Evolutionary conservation across 1,284 basidiomycete genomes (phyloP), one percentile per base, ranked within the genome.

Genomic region (Ustilago trichophora): DNA sequence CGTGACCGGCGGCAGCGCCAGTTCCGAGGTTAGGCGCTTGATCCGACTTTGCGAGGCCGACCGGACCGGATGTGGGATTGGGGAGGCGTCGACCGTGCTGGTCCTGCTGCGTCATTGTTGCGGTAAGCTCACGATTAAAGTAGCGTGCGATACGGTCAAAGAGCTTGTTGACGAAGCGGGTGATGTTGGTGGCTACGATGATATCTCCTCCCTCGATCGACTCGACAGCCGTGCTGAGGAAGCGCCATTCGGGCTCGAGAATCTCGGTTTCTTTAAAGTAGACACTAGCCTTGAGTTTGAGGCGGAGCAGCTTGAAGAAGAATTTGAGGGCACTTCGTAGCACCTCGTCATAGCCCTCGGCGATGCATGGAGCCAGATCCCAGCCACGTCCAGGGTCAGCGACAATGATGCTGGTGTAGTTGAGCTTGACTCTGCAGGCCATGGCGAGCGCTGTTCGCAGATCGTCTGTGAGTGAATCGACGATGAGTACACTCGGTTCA

Each of bases 191-290:
- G 26, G 94, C 95, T 6, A 99, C 93, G 13, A 97, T 85, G 53
- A 91, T 84, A 34, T 96, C 93, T 22, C 93, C 96, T 11, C 92
- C 92, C 19, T 89, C 86, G 19, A 94, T 90, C 33, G 90, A 91
- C 80, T 93, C 86, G 47, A 93, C 93, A 36, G 97, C 93, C 77
- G 92, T 91, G 74, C 92, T 93, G 82, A 98, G 89, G 36, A 96
- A 96, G 35, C 90, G 89, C 92, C 94, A 97, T 75, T 98, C 94
- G 19, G 90, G 90, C 81, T 99, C 96, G 26, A 98, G 86, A 21
- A 98, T 89, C 78, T 98, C 96, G 1, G 94, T 97, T 84, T 98
- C 95, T 77, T 96, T 95, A 84, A 97, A 96, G 82, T 95, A 92
- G 47, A 94, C 91, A n/a, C 91, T 91, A 64, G 91, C 91, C 83